Base-by-base conservation (phyloP, 2,329 filamentous ascomycete species). In the Aschersonia sp. region DNA sequence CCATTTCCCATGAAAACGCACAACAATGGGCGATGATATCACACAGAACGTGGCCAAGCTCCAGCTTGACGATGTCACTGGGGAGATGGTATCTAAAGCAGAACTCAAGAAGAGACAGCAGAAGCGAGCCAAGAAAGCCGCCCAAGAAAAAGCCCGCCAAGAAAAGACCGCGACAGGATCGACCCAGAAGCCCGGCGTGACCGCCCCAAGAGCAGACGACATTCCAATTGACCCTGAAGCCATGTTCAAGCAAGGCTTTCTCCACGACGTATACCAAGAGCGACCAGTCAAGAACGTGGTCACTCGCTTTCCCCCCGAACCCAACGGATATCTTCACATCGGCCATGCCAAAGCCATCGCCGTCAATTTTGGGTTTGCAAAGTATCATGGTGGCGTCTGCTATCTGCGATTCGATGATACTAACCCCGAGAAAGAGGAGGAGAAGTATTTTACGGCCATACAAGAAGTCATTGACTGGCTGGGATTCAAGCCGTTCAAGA, bases 291-390 rank as follows among this genome's bases (percentile, higher is more conserved):
- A 74, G 54, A 66, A 69, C 8, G 79, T 83, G 14, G 64, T 81
- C 45, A 88, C 84, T 4, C 79, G 84, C 54, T 89, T 89, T 59
- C 85, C 84, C 3, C 85, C 85, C 22, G 85, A 89, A 66, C 92
- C 90, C 43, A 97, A 97, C 63, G 92, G 90, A 47, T 95, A 83
- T 62, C 76, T 95, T 7, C 89, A 95, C 61, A 84, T 97, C 55
- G 90, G 90, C 22, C 90, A 97, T 61, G 85, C 84, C 54, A 97
- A 97, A 69, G 90, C 92, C 29, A 95, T 97, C 63, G 84, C 87
- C 0, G 79, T 97, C 64, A 95, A 97, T 67, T 97, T 97, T 66
- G 90, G 90, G 5, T 97, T 95, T 62, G 89, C 90, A 11, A 79
- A 77, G 58, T 81, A 81, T 59, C 85, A 94, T 61, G 84, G 83